Base-by-base conservation (phyloP, 306 rosid genomes). In the Neltuma alba region DNA sequence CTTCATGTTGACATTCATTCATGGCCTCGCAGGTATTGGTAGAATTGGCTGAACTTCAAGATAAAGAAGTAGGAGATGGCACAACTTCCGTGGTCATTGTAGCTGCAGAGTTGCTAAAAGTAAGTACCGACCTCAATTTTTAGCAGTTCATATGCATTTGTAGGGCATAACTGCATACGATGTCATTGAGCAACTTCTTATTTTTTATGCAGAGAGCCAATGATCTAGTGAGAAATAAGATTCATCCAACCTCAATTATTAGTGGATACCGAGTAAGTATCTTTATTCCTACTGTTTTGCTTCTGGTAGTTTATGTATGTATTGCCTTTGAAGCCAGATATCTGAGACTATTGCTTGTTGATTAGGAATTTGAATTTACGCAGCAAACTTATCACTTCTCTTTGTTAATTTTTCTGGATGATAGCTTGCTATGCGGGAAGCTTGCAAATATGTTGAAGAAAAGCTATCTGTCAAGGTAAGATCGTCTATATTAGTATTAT, bases 391-490 rank as follows among this genome's bases (percentile, higher is more conserved):
- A 6, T 80, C 81, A 76, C 71, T 68, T 45, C 12, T 74, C 1
- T 70, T 4, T 79, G 37, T 54, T 37, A 36, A 44, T 84, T 73
- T 18, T 68, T 77, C 57, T 79, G 72, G 70, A 76, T 81, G 67
- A 76, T 82, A 96, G 98, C 99, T 96, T 81, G 99, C 99, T 27
- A 96, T 93, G 97, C 87, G 99, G 80, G 99, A 96, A 78, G 98
- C 97, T 30, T 93, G 98, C 89, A 96, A 91, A 77, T 96, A 93
- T 41, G 88, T 93, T 1, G 94, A 93, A 18, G 99, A 96, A 70
- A 96, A 90, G 75, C 85, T 93, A 54, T 81, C 94, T 16, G 96
- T 93, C 57, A 93, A 90, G 98, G 99, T 91, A 77, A 74, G 61
- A 47, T 58, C 28, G 36, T 58, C 60, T 80, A 14, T 34, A 20